These are phyloP conservation scores for Ambrosiella xylebori DNA, from an alignment of 2,329 filamentous ascomycete genomes.

Conservation along the genomic window DNA sequence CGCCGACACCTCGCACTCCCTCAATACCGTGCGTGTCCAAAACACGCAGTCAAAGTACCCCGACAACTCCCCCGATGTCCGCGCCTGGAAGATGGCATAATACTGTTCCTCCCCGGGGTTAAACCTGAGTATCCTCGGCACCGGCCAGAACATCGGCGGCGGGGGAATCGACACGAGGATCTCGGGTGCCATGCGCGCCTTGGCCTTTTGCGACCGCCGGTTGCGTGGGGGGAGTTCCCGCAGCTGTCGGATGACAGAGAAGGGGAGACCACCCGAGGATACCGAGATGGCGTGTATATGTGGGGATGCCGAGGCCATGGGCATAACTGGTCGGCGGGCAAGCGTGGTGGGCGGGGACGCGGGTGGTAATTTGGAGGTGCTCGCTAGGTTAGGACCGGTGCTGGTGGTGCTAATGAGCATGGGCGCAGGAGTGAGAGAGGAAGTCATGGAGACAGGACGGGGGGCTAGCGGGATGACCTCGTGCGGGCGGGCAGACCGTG, in stretches of 20 bases:
- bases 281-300: background rate
- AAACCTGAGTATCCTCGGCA: constrained; percentile 5
- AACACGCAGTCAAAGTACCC: constrained; percentile 51
- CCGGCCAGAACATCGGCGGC: constrained; percentile 8
- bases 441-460: constrained; percentile 14
- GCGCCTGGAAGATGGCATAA: constrained; percentile 43
- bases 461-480: constrained; percentile 34
- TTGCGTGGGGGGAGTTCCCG: constrained; percentile 1
- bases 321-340: background rate
- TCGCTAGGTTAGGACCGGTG: background rate
- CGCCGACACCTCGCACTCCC: constrained; percentile 43
- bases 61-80: constrained; percentile 44
- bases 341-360: background rate
- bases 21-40: constrained; percentile 45
- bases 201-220: background rate
- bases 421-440: background rate
- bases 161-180: background rate
- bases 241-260: background rate
- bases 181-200: background rate
- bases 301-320: background rate
- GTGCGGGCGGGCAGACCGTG: constrained; percentile 28
- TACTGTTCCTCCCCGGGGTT: constrained; percentile 33
- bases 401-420: background rate
- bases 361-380: no score
- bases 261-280: background rate